These are phyloP conservation scores for Macrocybe gigantea DNA, from an alignment of 768 basidiomycete genomes.

Conservation along the genomic window DNA sequence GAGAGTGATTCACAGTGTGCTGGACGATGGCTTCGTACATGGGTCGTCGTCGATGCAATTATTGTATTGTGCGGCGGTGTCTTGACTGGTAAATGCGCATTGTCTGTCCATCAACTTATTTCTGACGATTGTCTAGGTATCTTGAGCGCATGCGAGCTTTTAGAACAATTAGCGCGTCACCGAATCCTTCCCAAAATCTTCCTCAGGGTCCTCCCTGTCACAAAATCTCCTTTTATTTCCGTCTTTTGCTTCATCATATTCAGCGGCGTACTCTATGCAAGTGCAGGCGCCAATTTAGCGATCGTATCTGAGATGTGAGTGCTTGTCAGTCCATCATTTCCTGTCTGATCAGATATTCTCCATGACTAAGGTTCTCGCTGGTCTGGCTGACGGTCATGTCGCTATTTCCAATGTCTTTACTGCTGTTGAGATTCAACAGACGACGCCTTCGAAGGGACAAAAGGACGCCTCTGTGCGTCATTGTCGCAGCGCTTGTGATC, in stretches of 20 bases:
- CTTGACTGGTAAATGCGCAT: slow-evolving; percentile 43
- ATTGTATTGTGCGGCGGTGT: slow-evolving; percentile 72
- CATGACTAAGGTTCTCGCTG: slow-evolving; percentile 48
- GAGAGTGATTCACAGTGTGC: slow-evolving; percentile 32
- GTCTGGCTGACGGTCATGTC: slow-evolving; percentile 63
- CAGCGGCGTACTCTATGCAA: slow-evolving; percentile 50
- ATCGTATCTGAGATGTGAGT: slow-evolving; percentile 57
- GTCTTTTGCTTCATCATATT: slow-evolving; percentile 45
- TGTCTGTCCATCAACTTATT: not conserved
- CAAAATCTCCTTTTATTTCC: slow-evolving; percentile 47
- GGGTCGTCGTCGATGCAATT: slow-evolving; percentile 62
- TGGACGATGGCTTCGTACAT: slow-evolving; percentile 55
- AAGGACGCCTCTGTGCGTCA: slow-evolving; percentile 31
- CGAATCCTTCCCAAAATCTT: slow-evolving; percentile 53
- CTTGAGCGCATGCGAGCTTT: slow-evolving; percentile 50
- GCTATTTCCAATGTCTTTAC: slow-evolving; percentile 54
- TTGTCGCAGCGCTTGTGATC: slow-evolving; percentile 37
- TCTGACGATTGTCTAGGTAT: slow-evolving; percentile 32
- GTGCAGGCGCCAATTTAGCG: slow-evolving; percentile 42
- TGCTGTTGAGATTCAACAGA: slow-evolving; percentile 62
- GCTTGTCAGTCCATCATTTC: not conserved
- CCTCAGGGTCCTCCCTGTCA: slow-evolving; percentile 38
- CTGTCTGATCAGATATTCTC: too few relatives aligned
- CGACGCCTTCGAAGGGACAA: slow-evolving; percentile 44
- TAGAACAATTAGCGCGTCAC: slow-evolving; percentile 54